Conservation (phyloP, 208 protist genomes). For the Crithidia thermophila region DNA sequence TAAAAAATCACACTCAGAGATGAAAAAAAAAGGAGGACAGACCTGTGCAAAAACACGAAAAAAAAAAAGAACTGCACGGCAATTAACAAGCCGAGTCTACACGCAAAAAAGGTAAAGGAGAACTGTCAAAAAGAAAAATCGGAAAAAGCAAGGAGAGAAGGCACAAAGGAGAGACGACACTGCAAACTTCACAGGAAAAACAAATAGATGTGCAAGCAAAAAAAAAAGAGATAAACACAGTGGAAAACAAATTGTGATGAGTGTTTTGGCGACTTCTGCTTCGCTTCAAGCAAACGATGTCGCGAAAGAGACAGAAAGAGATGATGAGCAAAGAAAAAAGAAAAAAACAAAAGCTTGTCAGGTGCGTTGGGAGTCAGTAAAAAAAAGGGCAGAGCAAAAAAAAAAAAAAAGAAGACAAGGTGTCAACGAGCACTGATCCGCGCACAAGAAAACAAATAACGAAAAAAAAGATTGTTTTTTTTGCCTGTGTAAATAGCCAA, state of each 20-base stretch:
- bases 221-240: neutral
- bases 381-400: no score
- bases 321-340: no score
- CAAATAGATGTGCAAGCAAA: neutral
- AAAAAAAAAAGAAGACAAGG: neutral
- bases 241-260: no score
- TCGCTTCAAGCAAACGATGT: no score
- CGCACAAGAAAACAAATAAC: neutral
- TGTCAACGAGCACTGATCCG: no score
- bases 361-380: no score
- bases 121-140: neutral
- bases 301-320: no score
- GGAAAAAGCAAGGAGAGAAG: slow-evolving; percentile 1
- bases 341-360: no score
- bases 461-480: slow-evolving; percentile 5
- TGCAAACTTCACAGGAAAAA: no score
- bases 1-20: neutral
- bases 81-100: no score
- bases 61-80: neutral
- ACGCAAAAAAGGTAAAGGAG: neutral
- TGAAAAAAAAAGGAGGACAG: slow-evolving; percentile 5
- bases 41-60: neutral
- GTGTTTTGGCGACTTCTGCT: no score
- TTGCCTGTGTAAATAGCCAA: no score
- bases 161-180: neutral